These are phyloP conservation scores for Pilaira anomala DNA, from an alignment of 192 early-diverging fungal species.

Conservation along the genomic window DNA sequence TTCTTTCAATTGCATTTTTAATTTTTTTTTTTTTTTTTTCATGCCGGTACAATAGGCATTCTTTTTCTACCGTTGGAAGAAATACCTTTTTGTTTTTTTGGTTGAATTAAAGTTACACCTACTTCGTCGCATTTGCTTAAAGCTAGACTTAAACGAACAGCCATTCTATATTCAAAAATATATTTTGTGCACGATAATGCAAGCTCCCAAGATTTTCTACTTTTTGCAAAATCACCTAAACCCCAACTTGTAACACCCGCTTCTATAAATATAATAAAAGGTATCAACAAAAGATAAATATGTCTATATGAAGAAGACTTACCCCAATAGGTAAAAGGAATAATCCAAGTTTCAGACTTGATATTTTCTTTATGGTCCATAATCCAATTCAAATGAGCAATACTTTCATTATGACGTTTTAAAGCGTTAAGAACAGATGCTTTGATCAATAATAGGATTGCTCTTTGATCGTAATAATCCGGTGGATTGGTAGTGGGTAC, in stretches of 20 bases:
- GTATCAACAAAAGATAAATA: neutral
- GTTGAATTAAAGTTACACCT: conserved; percentile 15
- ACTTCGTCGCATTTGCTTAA: conserved; percentile 34
- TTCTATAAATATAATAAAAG: conserved; percentile 25
- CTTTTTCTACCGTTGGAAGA: conserved; percentile 29
- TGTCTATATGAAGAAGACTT: neutral
- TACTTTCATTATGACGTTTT: conserved; percentile 31
- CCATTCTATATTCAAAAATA: conserved; percentile 48
- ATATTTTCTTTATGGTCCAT: conserved; percentile 36
- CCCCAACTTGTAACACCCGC: conserved; percentile 50
- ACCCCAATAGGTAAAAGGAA: conserved; percentile 52
- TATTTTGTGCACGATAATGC: conserved; percentile 45
- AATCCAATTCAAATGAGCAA: conserved; percentile 42
- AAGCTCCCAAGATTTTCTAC: conserved; percentile 44
- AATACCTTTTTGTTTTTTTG: conserved; percentile 17
- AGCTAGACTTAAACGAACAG: conserved; percentile 27
- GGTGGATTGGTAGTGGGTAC: neutral
- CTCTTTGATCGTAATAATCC: conserved; percentile 28
- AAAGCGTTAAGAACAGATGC: conserved; percentile 44
- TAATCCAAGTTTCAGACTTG: conserved; percentile 41
- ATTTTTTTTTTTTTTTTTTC: neutral
- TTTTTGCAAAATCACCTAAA: conserved; percentile 34
- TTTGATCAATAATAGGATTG: conserved; percentile 43
- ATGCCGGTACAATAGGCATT: conserved; percentile 13
- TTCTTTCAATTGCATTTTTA: too few relatives aligned